These are phyloP conservation scores for Eucalyptus guilfoylei DNA, from an alignment of 345 rosid genomes.

Conservation along the genomic window DNA sequence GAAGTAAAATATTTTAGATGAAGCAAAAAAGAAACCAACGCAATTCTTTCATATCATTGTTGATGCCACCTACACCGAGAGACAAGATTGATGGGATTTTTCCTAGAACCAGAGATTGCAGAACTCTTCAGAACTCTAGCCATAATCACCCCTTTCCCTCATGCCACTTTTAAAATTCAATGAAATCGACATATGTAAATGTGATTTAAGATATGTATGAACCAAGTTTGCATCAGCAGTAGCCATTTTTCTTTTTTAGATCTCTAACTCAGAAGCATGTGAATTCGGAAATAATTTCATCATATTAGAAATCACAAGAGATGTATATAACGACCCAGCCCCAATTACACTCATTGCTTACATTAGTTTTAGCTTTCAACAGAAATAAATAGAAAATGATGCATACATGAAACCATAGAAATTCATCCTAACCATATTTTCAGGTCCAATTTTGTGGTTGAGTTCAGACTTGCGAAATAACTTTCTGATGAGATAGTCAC, in stretches of 20 bases:
- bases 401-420: background rate
- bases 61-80: background rate
- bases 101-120: background rate
- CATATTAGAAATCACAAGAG: background rate
- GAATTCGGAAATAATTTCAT: too few species aligned
- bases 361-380: too few species aligned
- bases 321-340: background rate
- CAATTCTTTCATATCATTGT: background rate
- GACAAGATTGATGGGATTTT: background rate
- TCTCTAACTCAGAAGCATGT: background rate
- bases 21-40: background rate
- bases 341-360: background rate
- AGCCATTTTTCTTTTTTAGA: background rate
- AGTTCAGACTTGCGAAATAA: background rate
- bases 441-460: background rate
- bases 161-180: background rate
- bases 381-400: too few species aligned
- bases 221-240: too few species aligned
- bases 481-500: background rate
- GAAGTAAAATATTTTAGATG: background rate
- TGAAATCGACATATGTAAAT: too few species aligned
- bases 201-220: too few species aligned
- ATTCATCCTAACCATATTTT: background rate
- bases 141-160: background rate
- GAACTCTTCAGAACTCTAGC: background rate